These are phyloP conservation scores for Piromyces finnis DNA, from an alignment of 192 early-diverging fungal genomes.

Conservation along the genomic window DNA sequence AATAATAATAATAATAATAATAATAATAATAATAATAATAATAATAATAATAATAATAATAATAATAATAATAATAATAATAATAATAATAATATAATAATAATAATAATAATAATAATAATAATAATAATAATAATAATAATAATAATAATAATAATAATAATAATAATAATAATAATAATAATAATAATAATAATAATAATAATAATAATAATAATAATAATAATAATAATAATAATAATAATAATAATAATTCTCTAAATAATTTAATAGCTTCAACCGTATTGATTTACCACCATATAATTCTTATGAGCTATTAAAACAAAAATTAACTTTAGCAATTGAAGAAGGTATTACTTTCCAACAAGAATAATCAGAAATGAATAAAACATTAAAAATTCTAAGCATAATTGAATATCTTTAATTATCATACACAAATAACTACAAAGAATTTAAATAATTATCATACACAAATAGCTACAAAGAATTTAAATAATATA, in stretches of 20 bases:
- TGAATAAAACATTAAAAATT: too few relatives aligned
- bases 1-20: constrained; percentile 3
- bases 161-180: constrained; percentile 5
- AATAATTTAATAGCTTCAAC: constrained; percentile 55
- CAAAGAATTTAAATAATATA: too few relatives aligned
- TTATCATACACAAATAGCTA: too few relatives aligned
- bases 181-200: not conserved
- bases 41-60: too few relatives aligned
- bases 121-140: too few relatives aligned
- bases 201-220: not conserved
- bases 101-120: not conserved
- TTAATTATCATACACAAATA: too few relatives aligned
- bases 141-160: too few relatives aligned
- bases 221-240: too few relatives aligned
- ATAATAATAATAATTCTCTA: too few relatives aligned
- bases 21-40: not conserved
- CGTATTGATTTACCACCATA: constrained; percentile 92
- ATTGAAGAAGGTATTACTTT: constrained; percentile 95
- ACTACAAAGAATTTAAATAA: too few relatives aligned
- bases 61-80: too few relatives aligned
- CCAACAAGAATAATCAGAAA: constrained; percentile 43
- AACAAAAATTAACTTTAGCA: constrained; percentile 68
- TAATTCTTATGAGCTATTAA: constrained; percentile 51
- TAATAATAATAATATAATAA: constrained; percentile 1
- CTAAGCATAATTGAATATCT: too few relatives aligned